Conservation (phyloP, 768 basidiomycete genomes). For the Russula sp. region DNA sequence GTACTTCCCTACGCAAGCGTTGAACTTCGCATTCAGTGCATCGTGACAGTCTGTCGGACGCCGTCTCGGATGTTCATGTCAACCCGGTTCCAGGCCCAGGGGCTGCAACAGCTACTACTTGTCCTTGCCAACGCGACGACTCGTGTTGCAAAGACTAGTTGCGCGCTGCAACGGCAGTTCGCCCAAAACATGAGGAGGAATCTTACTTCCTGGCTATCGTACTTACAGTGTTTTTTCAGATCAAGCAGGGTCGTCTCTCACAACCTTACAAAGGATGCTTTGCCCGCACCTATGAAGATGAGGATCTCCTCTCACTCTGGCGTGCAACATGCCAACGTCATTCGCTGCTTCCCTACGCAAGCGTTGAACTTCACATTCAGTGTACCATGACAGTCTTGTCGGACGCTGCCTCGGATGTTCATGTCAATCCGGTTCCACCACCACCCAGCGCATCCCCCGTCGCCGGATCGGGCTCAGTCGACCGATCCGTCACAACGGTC, state of each 20-base stretch:
- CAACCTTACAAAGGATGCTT: constrained; percentile 99
- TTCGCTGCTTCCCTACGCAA: constrained; percentile 99
- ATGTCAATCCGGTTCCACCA: no score
- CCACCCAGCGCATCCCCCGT: no score
- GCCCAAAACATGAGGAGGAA: no score
- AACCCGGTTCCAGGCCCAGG: no score
- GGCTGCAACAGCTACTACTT: no score
- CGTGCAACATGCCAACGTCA: constrained; percentile 99
- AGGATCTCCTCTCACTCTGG: constrained; percentile 96
- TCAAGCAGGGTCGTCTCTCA: constrained; percentile 98
- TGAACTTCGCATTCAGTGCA: constrained; percentile 99
- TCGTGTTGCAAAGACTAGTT: no score
- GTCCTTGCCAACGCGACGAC: no score
- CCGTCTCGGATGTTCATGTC: no score
- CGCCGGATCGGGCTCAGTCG: no score
- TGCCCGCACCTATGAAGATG: constrained; percentile 85
- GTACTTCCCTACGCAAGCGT: constrained; percentile 99
- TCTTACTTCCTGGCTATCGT: neutral
- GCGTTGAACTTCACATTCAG: constrained; percentile 99
- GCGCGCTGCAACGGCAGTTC: no score
- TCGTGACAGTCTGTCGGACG: constrained; percentile 31
- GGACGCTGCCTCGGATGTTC: no score
- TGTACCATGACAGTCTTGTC: constrained; percentile 44
- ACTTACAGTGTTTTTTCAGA: constrained; percentile 48
- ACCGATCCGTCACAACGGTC: no score